Percentiles rank a stretch among this genome's conserved stretches.
Evolutionary conservation across 441 rosid genomes (phyloP).

Genomic region (Adansonia rubrostipa): DNA sequence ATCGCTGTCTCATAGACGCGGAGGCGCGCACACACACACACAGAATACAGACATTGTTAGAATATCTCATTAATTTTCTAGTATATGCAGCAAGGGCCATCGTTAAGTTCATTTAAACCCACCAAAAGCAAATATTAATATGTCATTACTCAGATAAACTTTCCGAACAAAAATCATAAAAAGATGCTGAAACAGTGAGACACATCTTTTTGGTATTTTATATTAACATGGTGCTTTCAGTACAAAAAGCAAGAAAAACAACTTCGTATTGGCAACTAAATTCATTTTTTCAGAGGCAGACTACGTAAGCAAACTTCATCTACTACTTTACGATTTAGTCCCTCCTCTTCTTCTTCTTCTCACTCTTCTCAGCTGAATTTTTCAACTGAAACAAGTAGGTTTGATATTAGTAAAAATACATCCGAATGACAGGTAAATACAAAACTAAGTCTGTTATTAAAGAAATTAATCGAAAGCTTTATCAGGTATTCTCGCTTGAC

Average conservation of each 20-base stretch:
- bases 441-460: not conserved
- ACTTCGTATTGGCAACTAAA: not conserved
- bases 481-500: conserved; percentile 17
- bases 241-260: not conserved
- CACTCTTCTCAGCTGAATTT: conserved; percentile 61
- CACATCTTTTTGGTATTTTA: not conserved
- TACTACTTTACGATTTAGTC: conserved; percentile 37
- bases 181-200: not conserved
- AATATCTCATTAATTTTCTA: not conserved
- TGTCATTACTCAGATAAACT: not conserved
- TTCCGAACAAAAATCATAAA: not conserved
- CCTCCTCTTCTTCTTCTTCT: conserved; percentile 66
- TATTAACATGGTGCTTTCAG: not conserved
- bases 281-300: not conserved
- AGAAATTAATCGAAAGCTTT: not conserved
- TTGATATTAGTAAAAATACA: not conserved
- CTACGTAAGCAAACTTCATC: not conserved
- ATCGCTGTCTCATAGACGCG: no score
- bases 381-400: conserved; percentile 53
- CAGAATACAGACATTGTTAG: no score
- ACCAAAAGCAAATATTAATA: not conserved
- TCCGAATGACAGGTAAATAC: not conserved
- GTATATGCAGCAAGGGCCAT: not conserved
- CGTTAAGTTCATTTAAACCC: no score
- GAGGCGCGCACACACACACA: no score